These are phyloP conservation scores for Mycogone perniciosa DNA, from an alignment of 2,329 filamentous ascomycete genomes.

Conservation along the genomic window DNA sequence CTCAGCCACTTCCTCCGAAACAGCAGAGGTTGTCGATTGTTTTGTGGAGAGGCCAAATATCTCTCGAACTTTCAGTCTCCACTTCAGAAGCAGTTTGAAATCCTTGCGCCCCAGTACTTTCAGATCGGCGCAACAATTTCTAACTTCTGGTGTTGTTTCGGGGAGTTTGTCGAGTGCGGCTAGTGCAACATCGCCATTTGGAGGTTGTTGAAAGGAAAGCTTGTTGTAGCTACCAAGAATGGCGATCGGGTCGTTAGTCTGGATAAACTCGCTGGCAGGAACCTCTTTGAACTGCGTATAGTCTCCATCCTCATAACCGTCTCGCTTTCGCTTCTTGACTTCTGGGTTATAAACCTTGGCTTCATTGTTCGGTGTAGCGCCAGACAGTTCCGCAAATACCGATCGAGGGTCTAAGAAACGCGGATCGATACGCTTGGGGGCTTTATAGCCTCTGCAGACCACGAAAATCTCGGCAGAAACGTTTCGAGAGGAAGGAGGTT, in stretches of 20 bases:
- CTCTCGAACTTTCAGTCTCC: slow-evolving; percentile 83
- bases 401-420: slow-evolving; percentile 83
- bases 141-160: slow-evolving; percentile 79
- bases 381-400: slow-evolving; percentile 88
- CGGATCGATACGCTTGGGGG: slow-evolving; percentile 86
- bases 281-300: slow-evolving; percentile 88
- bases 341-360: slow-evolving; percentile 98
- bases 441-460: slow-evolving; percentile 91
- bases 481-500: slow-evolving; percentile 90
- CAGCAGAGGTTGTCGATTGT: slow-evolving; percentile 45
- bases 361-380: slow-evolving; percentile 85
- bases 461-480: slow-evolving; percentile 99
- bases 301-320: slow-evolving; percentile 95
- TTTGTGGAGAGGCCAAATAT: slow-evolving; percentile 82
- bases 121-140: slow-evolving; percentile 71
- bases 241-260: slow-evolving; percentile 86
- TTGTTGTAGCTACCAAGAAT: slow-evolving; percentile 83
- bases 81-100: slow-evolving; percentile 82
- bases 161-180: slow-evolving; percentile 79
- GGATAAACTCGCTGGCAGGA: slow-evolving; percentile 85
- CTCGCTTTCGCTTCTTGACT: slow-evolving; percentile 93
- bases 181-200: slow-evolving; percentile 76
- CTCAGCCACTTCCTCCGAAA: slow-evolving; percentile 65
- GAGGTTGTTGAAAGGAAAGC: slow-evolving; percentile 73
- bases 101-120: slow-evolving; percentile 91